phyloP scores from a whole-genome alignment of 805 yeast genomes.

The Metschnikowia aberdeeniae region DNA sequence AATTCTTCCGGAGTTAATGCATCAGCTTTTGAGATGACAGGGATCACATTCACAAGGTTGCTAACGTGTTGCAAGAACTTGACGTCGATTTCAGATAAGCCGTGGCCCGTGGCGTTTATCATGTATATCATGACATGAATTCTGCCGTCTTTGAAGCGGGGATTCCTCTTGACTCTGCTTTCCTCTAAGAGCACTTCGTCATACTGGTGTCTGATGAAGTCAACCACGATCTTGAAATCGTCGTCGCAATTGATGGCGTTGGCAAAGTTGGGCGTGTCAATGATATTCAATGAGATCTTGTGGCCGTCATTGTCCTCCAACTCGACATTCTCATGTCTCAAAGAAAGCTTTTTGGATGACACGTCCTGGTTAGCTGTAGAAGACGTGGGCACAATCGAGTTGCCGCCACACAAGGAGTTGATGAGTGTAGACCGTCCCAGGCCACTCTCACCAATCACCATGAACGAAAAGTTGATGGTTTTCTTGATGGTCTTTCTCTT shows the following conservation, averaged over 20 bases:
- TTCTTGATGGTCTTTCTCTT: conserved; percentile 79
- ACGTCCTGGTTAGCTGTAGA: conserved; percentile 60
- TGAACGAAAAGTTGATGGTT: conserved; percentile 77
- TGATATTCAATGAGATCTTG: conserved; percentile 68
- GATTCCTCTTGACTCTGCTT: conserved; percentile 76
- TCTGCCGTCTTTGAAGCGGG: conserved; percentile 79
- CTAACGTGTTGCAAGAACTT: conserved; percentile 40
- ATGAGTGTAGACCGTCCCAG: conserved; percentile 89
- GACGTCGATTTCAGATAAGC: conserved; percentile 39
- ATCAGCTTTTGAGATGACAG: conserved; percentile 43
- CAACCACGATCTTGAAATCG: conserved; percentile 67
- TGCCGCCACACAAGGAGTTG: conserved; percentile 85
- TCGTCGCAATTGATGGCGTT: conserved; percentile 65
- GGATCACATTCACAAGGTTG: conserved; percentile 40
- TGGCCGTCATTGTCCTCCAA: conserved; percentile 83
- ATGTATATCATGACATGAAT: conserved; percentile 57
- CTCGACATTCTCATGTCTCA: conserved; percentile 79
- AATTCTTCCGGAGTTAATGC: conserved; percentile 43
- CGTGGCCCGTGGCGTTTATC: conserved; percentile 46
- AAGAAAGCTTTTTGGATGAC: conserved; percentile 44
- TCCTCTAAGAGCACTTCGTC: conserved; percentile 81
- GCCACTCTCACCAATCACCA: conserved; percentile 87
- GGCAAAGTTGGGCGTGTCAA: conserved; percentile 85
- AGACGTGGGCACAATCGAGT: conserved; percentile 66
- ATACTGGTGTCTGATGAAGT: conserved; percentile 75